Evolutionary conservation across 306 rosid genomes (phyloP).

Genomic region (Acacia melanoxylon): DNA sequence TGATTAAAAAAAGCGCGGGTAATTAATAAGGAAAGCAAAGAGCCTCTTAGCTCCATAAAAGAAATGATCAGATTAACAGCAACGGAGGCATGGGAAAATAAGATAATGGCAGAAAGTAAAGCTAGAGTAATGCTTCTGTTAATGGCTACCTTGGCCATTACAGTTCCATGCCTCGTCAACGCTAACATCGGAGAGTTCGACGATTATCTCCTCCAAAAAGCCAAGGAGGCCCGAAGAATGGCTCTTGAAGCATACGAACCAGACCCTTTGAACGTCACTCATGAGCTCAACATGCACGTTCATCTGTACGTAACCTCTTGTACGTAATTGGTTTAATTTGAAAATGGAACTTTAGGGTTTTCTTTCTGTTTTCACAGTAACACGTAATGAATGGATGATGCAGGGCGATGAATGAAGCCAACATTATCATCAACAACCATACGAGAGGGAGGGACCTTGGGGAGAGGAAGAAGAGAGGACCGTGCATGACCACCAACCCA

Average conservation of each 20-base stretch:
- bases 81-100: not conserved
- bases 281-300: constrained; percentile 40
- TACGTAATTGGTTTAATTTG: not conserved
- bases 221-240: constrained; percentile 32
- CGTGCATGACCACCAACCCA: constrained; percentile 61
- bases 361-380: not conserved
- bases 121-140: constrained; percentile 27
- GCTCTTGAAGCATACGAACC: constrained; percentile 49
- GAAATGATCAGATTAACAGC: not conserved
- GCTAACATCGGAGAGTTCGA: constrained; percentile 48
- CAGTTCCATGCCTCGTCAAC: constrained; percentile 46
- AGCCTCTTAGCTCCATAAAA: not conserved
- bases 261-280: constrained; percentile 46
- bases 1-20: not conserved
- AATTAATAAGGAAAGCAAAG: not conserved
- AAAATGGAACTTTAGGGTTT: not conserved
- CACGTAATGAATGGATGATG: not conserved
- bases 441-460: constrained; percentile 46
- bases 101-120: constrained; percentile 29
- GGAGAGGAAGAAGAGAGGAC: not conserved
- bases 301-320: constrained; percentile 15
- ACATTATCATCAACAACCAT: not conserved
- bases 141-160: constrained; percentile 35
- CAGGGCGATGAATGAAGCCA: constrained; percentile 34
- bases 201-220: constrained; percentile 33